Base-by-base conservation (phyloP, 2,329 filamentous ascomycete genomes). In the Daldinia sp. region DNA sequence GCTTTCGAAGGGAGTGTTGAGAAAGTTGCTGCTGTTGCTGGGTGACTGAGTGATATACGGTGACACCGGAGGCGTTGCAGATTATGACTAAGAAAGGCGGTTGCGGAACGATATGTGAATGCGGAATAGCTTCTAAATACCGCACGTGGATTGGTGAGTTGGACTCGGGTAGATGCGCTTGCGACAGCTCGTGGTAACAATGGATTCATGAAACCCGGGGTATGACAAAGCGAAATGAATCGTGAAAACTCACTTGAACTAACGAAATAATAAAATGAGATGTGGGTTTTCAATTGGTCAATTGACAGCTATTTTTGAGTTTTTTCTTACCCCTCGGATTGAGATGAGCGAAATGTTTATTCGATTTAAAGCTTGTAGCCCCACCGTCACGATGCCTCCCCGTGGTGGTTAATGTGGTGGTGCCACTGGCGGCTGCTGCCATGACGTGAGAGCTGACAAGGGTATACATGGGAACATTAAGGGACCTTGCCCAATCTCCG, bases 161-260 rank as follows among this genome's bases (percentile, higher is more conserved):
- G 32, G 29, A 47, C 21, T 58, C 56, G 65, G 50, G 30, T 37
- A 30, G 56, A 62, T 66, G 56, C 52, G 48, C 43, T 60, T 66
- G 61, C 54, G 55, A 64, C 43, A 39, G 53, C 47, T 37, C 55
- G 58, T 45, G 49, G 56, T 25, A 63, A 29, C 43, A 56, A 62
- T 21, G 58, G 48, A 67, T 54, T 68, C 66, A 68, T 68, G 58
- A 63, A 64, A 64, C 58, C 25, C 23, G 27, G 39, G 34, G 29
- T 48, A 23, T 54, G 56, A 49, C 34, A 34, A 34, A 29, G 30
- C 21, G 6, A 10, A 10, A 39, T 5, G 27, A 35, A 55, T 27
- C 19, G 19, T 13, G 6, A 43, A 15, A 43, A 43, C 13, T 2
- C 1, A 8, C 13, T 11, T n/a, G n/a, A n/a, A n/a, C 17, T 41